Evolutionary conservation across 192 early-diverging fungal genomes (phyloP).

Genomic region (Dissophora globulifera): DNA sequence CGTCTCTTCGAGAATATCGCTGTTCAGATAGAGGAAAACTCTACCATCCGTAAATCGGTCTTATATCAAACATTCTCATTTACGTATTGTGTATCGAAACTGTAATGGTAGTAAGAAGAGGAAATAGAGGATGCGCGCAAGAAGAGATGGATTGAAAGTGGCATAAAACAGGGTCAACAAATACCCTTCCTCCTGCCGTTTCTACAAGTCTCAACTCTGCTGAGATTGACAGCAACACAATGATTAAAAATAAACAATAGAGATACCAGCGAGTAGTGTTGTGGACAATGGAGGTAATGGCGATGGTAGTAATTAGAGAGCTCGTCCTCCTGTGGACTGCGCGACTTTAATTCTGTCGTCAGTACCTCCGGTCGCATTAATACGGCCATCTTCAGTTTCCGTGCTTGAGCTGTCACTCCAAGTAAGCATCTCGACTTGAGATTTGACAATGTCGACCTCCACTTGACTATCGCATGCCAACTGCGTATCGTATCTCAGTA

Average conservation of each 20-base stretch:
- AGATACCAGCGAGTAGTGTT: not conserved
- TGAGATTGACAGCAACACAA: not conserved
- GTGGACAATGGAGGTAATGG: not conserved
- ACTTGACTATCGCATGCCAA: constrained; percentile 67
- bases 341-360: not conserved
- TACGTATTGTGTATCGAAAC: too few species aligned
- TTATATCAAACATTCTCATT: too few species aligned
- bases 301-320: not conserved
- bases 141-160: too few species aligned
- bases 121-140: too few species aligned
- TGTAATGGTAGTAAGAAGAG: too few species aligned
- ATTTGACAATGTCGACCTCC: constrained; percentile 58
- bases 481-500: constrained; percentile 57
- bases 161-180: too few species aligned
- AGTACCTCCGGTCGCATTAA: not conserved
- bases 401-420: not conserved
- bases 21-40: too few species aligned
- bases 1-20: too few species aligned
- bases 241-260: not conserved
- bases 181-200: too few species aligned
- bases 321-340: not conserved
- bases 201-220: too few species aligned
- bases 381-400: not conserved
- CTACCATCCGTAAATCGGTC: too few species aligned
- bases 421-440: constrained; percentile 13